Base-by-base conservation (phyloP, 305 asterid species). In the Ajuga reptans region DNA sequence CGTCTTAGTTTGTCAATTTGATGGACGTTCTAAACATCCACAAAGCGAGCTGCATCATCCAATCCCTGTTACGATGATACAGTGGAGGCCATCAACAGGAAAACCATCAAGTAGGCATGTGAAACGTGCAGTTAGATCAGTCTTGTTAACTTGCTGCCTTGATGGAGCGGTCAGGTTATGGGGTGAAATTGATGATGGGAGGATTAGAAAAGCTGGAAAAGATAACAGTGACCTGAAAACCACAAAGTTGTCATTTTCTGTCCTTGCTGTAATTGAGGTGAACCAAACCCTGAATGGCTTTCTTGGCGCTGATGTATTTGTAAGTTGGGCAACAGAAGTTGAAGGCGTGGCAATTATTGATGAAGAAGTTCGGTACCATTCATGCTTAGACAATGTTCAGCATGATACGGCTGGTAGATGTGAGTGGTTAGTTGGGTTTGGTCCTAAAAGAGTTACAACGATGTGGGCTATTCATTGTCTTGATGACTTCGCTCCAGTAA, bases 161-260 rank as follows among this genome's bases (percentile, higher is more conserved):
- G 99, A 93, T 81, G 99, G 99, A 64, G 76, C 91, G 77, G 94
- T 84, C 64, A 89, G 96, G 83, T 81, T 93, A 72, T 93, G 99
- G 99, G 87, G 91, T 80, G 96, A 91, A 79, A 82, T 76, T 80
- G 95, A 87, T 80, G 95, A 89, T 80, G 91, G 92, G 75, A 83
- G 85, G 89, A 76, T 77, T 71, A 87, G 80, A 79, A 87, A 83
- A 76, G 58, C 81, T 72, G 87, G 90, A 67, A 92, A 84, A 80
- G 95, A 85, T 62, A 67, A 68, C 68, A 59, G 46, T 79, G 96
- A 89, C 76, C 89, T 79, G 78, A 89, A 81, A 82, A 54, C 64
- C 15, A 60, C 71, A 12, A 79, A 65, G 72, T 72, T 78, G 69
- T 83, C 84, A 46, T 91, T 93, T 82, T 84, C 79, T 51, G 96